phyloP scores from a whole-genome alignment of 2,329 filamentous ascomycete species.

The Talaromyces sp. region DNA sequence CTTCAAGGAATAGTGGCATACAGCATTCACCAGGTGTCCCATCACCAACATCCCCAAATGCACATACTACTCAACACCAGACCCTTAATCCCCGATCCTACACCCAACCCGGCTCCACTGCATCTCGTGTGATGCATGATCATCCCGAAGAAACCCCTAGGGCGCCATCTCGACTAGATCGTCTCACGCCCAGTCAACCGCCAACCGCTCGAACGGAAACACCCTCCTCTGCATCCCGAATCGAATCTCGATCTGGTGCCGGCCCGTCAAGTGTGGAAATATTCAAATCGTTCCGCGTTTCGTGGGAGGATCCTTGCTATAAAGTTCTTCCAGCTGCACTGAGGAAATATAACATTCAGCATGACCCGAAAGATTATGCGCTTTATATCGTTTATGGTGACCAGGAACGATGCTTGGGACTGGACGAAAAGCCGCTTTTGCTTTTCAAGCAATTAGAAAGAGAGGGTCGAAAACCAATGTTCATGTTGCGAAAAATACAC shows the following conservation, averaged over 20 bases:
- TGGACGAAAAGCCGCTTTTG: slow-evolving; percentile 92
- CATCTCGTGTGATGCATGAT: slow-evolving; percentile 38
- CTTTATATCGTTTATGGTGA: slow-evolving; percentile 99
- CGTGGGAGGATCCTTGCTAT: slow-evolving; percentile 96
- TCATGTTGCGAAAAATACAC: slow-evolving; percentile 82
- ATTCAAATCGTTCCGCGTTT: slow-evolving; percentile 97
- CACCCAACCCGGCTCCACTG: slow-evolving; percentile 34
- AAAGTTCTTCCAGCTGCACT: slow-evolving; percentile 94
- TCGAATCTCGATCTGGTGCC: slow-evolving; percentile 28
- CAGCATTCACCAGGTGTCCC: slow-evolving; percentile 55
- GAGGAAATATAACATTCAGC: slow-evolving; percentile 98
- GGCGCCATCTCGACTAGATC: slow-evolving; percentile 35
- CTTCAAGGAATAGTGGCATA: slow-evolving; percentile 65
- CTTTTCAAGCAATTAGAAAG: slow-evolving; percentile 97
- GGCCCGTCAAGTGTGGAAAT: slow-evolving; percentile 72
- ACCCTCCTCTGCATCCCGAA: slow-evolving; percentile 30
- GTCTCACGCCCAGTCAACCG: slow-evolving; percentile 34
- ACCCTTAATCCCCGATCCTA: slow-evolving; percentile 50
- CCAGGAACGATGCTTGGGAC: slow-evolving; percentile 86
- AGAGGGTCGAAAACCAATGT: slow-evolving; percentile 98
- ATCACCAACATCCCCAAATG: slow-evolving; percentile 49
- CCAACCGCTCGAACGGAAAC: slow-evolving; percentile 36
- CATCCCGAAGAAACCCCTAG: slow-evolving; percentile 41
- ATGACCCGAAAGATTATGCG: slow-evolving; percentile 95
- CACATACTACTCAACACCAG: slow-evolving; percentile 42